Evolutionary conservation across 768 basidiomycete species (phyloP), one percentile per base, ranked within the genome.

Genomic region (Phaeotremella skinneri): DNA sequence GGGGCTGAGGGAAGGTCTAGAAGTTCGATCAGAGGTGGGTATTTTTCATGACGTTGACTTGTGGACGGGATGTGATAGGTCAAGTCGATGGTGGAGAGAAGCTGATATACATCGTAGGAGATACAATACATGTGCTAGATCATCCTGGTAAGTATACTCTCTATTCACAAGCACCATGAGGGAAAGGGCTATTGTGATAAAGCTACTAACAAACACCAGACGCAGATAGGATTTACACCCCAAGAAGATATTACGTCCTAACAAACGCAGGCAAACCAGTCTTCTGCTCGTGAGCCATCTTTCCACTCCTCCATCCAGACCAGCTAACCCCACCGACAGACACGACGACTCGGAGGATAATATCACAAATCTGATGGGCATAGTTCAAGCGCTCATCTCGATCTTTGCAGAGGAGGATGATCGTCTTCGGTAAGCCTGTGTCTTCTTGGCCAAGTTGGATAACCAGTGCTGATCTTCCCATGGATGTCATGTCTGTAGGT

Each of bases 241-340:
- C 67, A 16, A 82, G 92, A 52, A 85, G 90, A 72, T 99, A 97
- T 76, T 96, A 89, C 71, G 84, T 97, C 16, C 82, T 98, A 20
- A 97, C 93, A 0, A 86, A 93, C 62, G 96, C 96, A 29, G 96
- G 96, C 27, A 98, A 99, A 77, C 93, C 93, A n/a, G 92, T 99
- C 11, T 99, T 89, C 71, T 82, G 85, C 42, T 90, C 89, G 92
- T 89, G 75, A 59, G 80, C 66, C 34, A 42, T n/a, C 26, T 41
- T 51, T 31, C 30, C 6, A 11, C n/a, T 23, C 23, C 29, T 39
- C 26, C 9, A 26, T 6, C 31, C 20, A 16, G 9, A 32, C n/a
- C 20, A 23, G 43, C 49, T 31, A 5, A 56, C 56, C 85, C 9
- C 17, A 84, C 69, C 82, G 81, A 41, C 80, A 84, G 80, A 45